phyloP scores from a whole-genome alignment of 148 eudicot species.

The Pharnaceum exiguum region DNA sequence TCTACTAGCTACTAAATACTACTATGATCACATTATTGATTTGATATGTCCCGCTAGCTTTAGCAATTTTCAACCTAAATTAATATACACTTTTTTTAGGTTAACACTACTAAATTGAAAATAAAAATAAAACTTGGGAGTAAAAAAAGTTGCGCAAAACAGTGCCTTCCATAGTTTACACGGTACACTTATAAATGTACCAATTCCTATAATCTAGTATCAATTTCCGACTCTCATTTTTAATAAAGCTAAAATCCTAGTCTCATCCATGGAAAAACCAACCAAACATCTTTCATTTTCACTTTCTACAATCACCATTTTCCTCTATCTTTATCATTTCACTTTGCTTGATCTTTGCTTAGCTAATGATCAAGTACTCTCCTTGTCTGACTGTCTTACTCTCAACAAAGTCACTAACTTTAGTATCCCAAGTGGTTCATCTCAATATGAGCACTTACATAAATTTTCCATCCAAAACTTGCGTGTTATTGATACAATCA shows the following conservation, averaged over 20 bases:
- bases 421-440: slow-evolving; percentile 21
- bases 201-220: too few species aligned
- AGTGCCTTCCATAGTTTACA: too few species aligned
- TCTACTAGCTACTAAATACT: too few species aligned
- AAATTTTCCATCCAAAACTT: slow-evolving; percentile 62
- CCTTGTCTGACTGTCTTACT: slow-evolving; percentile 32
- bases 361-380: background rate
- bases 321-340: background rate
- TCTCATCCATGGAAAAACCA: slow-evolving; percentile 8
- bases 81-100: too few species aligned
- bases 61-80: too few species aligned
- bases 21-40: too few species aligned
- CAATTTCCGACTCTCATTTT: too few species aligned
- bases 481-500: slow-evolving; percentile 7
- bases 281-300: background rate
- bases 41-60: too few species aligned
- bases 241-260: background rate
- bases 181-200: too few species aligned
- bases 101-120: too few species aligned
- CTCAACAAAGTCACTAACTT: slow-evolving; percentile 38
- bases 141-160: too few species aligned
- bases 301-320: background rate
- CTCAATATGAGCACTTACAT: slow-evolving; percentile 27
- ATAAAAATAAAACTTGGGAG: too few species aligned
- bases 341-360: background rate